Evolutionary conservation across 1,284 basidiomycete species (phyloP).

Genomic region (Jaminaea rosea): DNA sequence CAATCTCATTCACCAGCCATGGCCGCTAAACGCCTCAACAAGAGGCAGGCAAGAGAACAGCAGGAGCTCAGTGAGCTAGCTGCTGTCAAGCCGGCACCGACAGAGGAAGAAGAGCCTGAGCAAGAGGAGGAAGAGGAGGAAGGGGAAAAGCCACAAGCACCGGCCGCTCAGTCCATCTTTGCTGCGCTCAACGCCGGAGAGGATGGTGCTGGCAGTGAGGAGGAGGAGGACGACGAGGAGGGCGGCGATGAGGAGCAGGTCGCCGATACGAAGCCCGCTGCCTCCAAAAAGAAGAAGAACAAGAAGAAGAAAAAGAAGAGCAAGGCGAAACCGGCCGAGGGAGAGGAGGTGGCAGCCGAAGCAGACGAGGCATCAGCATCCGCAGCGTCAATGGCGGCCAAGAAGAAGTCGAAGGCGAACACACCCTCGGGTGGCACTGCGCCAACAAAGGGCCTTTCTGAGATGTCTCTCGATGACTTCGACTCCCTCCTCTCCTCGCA

Average conservation of each 20-base stretch:
- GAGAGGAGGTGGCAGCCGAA: background rate
- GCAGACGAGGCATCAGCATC: background rate
- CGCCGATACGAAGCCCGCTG: background rate
- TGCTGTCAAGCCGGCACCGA: background rate
- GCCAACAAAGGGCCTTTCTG: constrained; percentile 22
- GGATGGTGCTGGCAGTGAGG: constrained; percentile 7
- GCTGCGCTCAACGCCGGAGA: constrained; percentile 17
- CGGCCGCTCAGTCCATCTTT: constrained; percentile 10
- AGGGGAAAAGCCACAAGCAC: background rate
- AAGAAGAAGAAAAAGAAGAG: constrained; percentile 34
- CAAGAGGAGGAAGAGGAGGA: constrained; percentile 1
- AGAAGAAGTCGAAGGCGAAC: constrained; percentile 14
- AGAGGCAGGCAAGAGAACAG: constrained; percentile 36
- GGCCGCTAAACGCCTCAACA: constrained; percentile 27
- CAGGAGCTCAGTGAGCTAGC: constrained; percentile 35
- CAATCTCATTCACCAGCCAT: background rate
- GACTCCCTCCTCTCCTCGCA: constrained; percentile 32
- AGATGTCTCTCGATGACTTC: constrained; percentile 43
- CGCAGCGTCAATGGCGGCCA: background rate
- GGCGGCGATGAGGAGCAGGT: constrained; percentile 15
- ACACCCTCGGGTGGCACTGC: constrained; percentile 9
- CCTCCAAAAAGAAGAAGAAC: constrained; percentile 35
- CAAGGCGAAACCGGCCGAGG: constrained; percentile 3
- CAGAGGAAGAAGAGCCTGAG: background rate
- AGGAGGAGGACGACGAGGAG: constrained; percentile 15